phyloP scores from a whole-genome alignment of 2,329 filamentous ascomycete species.

The Nemania bipapillata region DNA sequence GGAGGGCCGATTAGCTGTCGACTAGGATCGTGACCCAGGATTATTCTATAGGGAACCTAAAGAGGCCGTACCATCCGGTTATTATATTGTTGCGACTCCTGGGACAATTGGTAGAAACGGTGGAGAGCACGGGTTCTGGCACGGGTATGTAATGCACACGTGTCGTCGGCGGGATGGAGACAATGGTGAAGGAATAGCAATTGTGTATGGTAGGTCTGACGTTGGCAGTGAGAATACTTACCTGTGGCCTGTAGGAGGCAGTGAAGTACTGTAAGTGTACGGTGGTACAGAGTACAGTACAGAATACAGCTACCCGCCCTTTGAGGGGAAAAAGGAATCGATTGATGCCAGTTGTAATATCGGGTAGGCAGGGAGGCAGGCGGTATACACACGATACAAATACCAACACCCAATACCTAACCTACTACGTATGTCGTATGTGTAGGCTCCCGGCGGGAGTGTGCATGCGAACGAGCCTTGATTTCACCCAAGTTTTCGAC shows the following conservation, averaged over 20 bases:
- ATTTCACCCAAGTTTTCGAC: conserved; percentile 26
- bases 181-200: neutral
- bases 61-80: neutral
- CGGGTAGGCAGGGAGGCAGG: too few relatives aligned
- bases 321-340: neutral
- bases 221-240: neutral
- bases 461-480: conserved; percentile 25
- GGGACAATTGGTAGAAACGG: neutral
- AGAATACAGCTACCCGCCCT: neutral
- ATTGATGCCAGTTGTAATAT: conserved; percentile 3
- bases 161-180: neutral
- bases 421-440: too few relatives aligned
- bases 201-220: conserved; percentile 15
- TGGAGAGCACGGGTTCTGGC: too few relatives aligned
- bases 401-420: too few relatives aligned
- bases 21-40: neutral
- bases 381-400: neutral
- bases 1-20: conserved; percentile 21
- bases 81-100: neutral
- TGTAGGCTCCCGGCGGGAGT: conserved; percentile 1
- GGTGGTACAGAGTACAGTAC: neutral
- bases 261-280: neutral
- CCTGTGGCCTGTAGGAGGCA: neutral
- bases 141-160: conserved; percentile 15
- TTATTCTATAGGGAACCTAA: neutral